phyloP scores from a whole-genome alignment of 2,329 filamentous ascomycete genomes.

The Claviceps sp. region DNA sequence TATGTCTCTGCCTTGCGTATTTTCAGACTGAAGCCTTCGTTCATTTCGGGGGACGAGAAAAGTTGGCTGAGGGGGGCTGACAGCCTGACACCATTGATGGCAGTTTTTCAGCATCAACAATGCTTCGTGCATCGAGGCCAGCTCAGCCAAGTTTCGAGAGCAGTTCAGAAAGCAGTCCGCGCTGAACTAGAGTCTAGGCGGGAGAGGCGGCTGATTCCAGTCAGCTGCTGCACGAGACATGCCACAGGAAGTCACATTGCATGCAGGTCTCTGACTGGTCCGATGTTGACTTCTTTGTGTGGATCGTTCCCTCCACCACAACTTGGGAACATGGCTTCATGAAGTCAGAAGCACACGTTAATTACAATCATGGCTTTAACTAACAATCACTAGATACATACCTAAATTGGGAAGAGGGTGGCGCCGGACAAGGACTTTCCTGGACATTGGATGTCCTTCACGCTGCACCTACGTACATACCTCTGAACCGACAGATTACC shows the following conservation, averaged over 20 bases:
- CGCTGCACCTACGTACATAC: neutral
- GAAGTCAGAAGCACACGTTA: no score
- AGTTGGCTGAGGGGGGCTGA: no score
- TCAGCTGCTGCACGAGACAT: neutral
- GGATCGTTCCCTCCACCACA: neutral
- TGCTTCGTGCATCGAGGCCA: no score
- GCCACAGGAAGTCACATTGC: neutral
- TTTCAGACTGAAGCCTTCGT: no score
- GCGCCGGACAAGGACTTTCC: no score
- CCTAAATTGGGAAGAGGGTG: neutral
- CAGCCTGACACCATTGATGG: no score
- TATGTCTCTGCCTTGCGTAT: no score
- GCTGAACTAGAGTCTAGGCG: neutral
- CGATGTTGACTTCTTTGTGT: neutral
- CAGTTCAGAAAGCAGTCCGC: no score
- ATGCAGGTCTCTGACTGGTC: neutral
- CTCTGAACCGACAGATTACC: neutral
- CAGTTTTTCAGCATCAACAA: no score
- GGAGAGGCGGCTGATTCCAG: neutral
- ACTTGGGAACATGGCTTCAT: neutral
- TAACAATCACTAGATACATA: neutral
- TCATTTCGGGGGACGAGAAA: no score
- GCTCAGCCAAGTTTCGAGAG: no score
- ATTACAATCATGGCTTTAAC: no score
- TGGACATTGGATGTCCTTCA: neutral